Evolutionary conservation across 2,329 filamentous ascomycete genomes (phyloP), one percentile per base, ranked within the genome.

Genomic region (Trichoderma breve): DNA sequence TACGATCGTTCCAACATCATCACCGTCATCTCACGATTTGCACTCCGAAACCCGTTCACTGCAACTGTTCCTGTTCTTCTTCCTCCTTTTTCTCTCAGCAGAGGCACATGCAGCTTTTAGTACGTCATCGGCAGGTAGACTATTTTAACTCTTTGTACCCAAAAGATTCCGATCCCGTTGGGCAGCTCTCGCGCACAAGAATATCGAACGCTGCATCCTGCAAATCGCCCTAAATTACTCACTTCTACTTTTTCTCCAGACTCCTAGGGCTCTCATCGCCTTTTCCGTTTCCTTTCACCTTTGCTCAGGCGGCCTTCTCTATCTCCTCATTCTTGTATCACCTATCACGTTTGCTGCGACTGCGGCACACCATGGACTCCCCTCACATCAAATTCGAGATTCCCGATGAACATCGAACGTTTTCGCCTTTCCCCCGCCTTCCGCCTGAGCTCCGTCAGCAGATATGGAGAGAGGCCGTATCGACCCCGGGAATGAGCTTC

Each of bases 401-500:
- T 34, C 81, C 80, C 6, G 67, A 76, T 24, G 71, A 76, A 32
- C 82, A 74, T 28, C 79, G 79, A 43, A 75, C 66, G 30, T 82
- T 82, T 70, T 62, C 74, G 3, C 76, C 75, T 4, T 82, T 82
- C 69, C 36, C 74, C 15, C 76, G 73, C n/a, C 73, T 82, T n/a
- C 81, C 81, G 1, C 71, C 77, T 3, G 81, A 82, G 69, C 76
- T 82, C 9, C 81, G 81, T 34, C 75, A 78, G 32, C 76, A 79
- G 47, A 80, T 82, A 68, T 82, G 81, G 81, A 77, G 77, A 51
- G 60, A 66, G 24, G 77, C 78, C 26, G 71, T 82, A 11, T 73
- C 76, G 2, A 75, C 78, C 11, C 80, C 80, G 0, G 81, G 81
- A 30, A 78, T 82, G 75, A 78, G 81, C 53, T 82, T 81, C 53